A percentile compares a stretch with the other conserved stretches of the same genome.
Evolutionary conservation across 257 asterid genomes (phyloP).

Genomic region (Plectranthus barbatus): DNA sequence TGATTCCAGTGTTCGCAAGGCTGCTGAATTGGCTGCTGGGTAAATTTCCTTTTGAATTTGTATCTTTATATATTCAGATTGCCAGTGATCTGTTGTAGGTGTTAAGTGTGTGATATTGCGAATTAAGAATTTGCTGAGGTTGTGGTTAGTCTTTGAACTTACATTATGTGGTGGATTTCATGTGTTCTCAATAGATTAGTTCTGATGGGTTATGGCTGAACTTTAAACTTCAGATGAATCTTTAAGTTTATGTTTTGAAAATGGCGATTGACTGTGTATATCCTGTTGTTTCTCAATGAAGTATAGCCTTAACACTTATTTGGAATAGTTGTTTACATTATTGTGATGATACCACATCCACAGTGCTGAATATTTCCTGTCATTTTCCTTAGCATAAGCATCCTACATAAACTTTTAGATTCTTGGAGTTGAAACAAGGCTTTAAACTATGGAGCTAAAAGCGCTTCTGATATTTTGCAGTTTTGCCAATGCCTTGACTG

Average conservation of each 20-base stretch:
- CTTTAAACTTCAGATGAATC: neutral
- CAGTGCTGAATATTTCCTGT: neutral
- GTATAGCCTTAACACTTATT: neutral
- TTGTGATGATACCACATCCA: neutral
- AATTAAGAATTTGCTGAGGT: neutral
- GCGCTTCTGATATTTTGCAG: slow-evolving; percentile 32
- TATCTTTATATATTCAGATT: neutral
- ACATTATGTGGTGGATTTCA: neutral
- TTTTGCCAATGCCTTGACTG: slow-evolving; percentile 77
- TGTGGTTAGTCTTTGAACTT: neutral
- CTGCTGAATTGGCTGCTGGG: slow-evolving; percentile 99
- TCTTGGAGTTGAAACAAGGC: slow-evolving; percentile 3
- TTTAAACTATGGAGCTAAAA: neutral
- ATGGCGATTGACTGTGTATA: neutral
- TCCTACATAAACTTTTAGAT: neutral
- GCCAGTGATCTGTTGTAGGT: neutral
- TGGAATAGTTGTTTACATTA: neutral
- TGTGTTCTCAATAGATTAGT: neutral
- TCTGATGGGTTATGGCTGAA: neutral
- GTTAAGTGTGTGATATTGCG: neutral
- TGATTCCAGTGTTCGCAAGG: slow-evolving; percentile 85
- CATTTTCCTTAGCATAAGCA: neutral
- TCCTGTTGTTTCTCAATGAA: neutral
- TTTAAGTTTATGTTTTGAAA: neutral
- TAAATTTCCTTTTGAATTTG: slow-evolving; percentile 22